These are phyloP conservation scores for Fomitiporia mediterranea DNA, from an alignment of 1,284 basidiomycete genomes.

Conservation along the genomic window DNA sequence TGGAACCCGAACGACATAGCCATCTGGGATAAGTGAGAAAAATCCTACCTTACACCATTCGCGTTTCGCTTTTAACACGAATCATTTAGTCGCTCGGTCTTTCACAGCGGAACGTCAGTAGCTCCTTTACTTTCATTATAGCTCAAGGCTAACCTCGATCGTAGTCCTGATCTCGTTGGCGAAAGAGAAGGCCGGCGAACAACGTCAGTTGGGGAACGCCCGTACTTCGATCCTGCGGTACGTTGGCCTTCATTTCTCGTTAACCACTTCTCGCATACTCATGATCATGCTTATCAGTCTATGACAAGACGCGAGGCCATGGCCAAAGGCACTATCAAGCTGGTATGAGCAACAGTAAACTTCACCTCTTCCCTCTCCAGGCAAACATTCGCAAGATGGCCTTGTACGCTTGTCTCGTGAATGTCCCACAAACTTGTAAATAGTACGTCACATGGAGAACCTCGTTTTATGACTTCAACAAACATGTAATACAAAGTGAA, in stretches of 20 bases:
- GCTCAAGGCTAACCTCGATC: neutral
- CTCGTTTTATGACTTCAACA: no score
- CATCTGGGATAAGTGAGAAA: conserved; percentile 38
- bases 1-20: conserved; percentile 37
- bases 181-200: conserved; percentile 12
- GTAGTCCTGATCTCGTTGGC: conserved; percentile 3
- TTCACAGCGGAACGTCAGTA: conserved; percentile 19
- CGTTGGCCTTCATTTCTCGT: neutral
- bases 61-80: neutral
- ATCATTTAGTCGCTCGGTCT: conserved; percentile 16
- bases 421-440: neutral
- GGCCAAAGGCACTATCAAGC: neutral
- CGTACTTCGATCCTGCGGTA: conserved; percentile 16
- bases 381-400: no score
- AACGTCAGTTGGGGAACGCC: conserved; percentile 13
- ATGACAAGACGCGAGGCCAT: conserved; percentile 12
- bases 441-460: no score
- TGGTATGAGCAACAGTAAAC: neutral
- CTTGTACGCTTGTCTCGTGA: neutral
- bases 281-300: conserved; percentile 1
- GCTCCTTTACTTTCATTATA: neutral
- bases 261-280: neutral
- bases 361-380: no score
- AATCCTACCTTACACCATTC: neutral
- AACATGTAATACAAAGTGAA: no score